Percentiles rank a stretch among this genome's conserved stretches.
Conservation (phyloP, 2,329 filamentous ascomycete genomes). For the Trichoderma citrinoviride region DNA sequence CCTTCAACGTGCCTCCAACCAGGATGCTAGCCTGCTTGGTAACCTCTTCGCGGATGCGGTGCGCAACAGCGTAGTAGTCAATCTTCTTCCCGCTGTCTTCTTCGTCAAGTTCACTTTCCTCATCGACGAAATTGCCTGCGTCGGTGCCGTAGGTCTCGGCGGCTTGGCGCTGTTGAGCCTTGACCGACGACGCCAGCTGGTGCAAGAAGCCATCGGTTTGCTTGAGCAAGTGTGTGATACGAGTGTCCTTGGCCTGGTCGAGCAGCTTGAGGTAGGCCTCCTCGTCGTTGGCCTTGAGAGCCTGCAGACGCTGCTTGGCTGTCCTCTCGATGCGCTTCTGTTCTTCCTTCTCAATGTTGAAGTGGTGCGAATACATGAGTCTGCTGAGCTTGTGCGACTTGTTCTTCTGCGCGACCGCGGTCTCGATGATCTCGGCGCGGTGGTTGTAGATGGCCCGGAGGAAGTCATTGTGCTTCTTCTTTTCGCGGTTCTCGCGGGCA, state of each 20-base stretch:
- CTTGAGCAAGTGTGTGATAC: slow-evolving; percentile 94
- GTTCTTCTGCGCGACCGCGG: slow-evolving; percentile 63
- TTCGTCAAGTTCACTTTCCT: slow-evolving; percentile 67
- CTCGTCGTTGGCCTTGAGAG: slow-evolving; percentile 97
- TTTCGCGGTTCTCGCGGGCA: slow-evolving; percentile 91
- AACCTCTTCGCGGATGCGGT: slow-evolving; percentile 92
- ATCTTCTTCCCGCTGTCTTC: slow-evolving; percentile 76
- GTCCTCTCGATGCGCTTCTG: slow-evolving; percentile 97
- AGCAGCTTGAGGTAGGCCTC: slow-evolving; percentile 97
- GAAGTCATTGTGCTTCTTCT: slow-evolving; percentile 95
- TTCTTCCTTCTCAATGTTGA: slow-evolving; percentile 98
- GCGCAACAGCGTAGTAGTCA: slow-evolving; percentile 97
- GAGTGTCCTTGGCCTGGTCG: slow-evolving; percentile 97
- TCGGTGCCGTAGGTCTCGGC: slow-evolving; percentile 75
- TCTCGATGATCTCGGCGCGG: slow-evolving; percentile 70
- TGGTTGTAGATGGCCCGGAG: slow-evolving; percentile 83
- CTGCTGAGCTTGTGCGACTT: slow-evolving; percentile 85
- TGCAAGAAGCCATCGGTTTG: slow-evolving; percentile 98
- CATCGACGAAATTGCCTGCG: slow-evolving; percentile 49
- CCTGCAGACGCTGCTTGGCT: slow-evolving; percentile 98
- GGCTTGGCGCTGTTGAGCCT: slow-evolving; percentile 83
- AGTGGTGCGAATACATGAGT: slow-evolving; percentile 85
- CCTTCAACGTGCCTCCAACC: slow-evolving; percentile 89
- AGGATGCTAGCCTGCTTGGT: slow-evolving; percentile 78
- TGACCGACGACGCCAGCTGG: slow-evolving; percentile 91